Evolutionary conservation across 208 protist species (phyloP), one percentile per base, ranked within the genome.

Genomic region (Trypanosoma brucei): DNA sequence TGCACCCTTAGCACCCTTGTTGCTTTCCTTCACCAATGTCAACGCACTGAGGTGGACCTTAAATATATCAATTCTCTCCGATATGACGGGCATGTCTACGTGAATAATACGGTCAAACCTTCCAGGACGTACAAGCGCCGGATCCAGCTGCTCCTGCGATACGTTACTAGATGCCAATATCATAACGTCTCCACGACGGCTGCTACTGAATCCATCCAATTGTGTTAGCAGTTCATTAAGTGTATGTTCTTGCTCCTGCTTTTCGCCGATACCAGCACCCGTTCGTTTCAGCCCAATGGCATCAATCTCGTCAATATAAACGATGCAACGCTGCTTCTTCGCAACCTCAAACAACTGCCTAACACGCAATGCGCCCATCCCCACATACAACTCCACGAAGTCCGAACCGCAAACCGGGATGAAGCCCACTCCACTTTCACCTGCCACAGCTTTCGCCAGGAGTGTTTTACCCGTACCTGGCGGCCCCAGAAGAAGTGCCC

Each of bases 251-350:
- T 97, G 88, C 75, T 98, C 97, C 62, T 97, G 95, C 48, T 86
- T 92, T 61, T 95, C 93, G 8, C 86, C 85, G 49, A 82, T 67
- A 7, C 77, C 74, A 3, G 65, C 67, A 7, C 88, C 88, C 45
- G 79, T 68, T 7, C 91, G 74, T 68, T 83, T 85, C 33, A 87
- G 62, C 14, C 97, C 97, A 52, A 99, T 92, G 2, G 98, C 97
- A 69, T 99, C 97, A 57, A 99, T 99, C 68, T 99, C 98, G 78
- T 99, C 98, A 62, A 99, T 98, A 76, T 98, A 99, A 35, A 99
- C 76, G 65, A 99, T 97, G 70, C 92, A 97, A 9, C 92, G 97
- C 67, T 96, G 94, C 73, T 97, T 88, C 53, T 90, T 80, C 4
- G 97, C 97, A 70, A 91, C 73, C 44, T 84, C 60, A 83, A 98